Evolutionary conservation across 495 filamentous ascomycete genomes (phyloP).

Genomic region (Xylaria longipes): DNA sequence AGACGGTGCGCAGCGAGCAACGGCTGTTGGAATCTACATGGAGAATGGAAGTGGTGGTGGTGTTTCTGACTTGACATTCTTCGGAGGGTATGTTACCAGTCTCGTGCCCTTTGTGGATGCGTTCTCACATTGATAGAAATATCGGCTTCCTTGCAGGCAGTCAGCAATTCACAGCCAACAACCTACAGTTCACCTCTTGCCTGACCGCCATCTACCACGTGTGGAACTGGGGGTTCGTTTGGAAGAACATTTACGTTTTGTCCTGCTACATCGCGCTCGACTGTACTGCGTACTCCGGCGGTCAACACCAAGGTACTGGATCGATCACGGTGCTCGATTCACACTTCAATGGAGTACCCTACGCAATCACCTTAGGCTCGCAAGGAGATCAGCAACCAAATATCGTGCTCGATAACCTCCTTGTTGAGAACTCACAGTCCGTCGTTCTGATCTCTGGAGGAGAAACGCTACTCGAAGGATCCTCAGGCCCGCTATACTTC

Average conservation of each 20-base stretch:
- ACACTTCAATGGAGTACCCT: neutral
- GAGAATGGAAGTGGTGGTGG: conserved; percentile 53
- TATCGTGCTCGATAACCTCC: neutral
- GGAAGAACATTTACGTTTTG: conserved; percentile 30
- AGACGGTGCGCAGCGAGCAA: neutral
- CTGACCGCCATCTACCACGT: conserved; percentile 56
- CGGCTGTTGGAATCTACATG: conserved; percentile 45
- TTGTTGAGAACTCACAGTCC: neutral
- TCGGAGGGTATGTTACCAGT: conserved; percentile 7
- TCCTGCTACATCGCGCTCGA: neutral
- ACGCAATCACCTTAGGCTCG: neutral
- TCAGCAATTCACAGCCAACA: conserved; percentile 36
- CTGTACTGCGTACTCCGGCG: neutral
- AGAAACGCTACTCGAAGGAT: neutral
- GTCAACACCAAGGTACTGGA: neutral
- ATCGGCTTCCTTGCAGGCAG: conserved; percentile 26
- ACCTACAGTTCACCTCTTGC: conserved; percentile 22
- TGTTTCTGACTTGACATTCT: conserved; percentile 35
- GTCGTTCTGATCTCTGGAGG: neutral
- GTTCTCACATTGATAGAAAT: conserved; percentile 11
- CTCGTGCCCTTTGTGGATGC: neutral
- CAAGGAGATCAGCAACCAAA: neutral
- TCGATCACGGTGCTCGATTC: neutral
- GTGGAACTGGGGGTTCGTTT: conserved; percentile 48
- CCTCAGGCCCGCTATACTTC: neutral